Evolutionary conservation across 2,329 filamentous ascomycete genomes (phyloP), one percentile per base, ranked within the genome.

Genomic region (Neopestalotiopsis sp.): DNA sequence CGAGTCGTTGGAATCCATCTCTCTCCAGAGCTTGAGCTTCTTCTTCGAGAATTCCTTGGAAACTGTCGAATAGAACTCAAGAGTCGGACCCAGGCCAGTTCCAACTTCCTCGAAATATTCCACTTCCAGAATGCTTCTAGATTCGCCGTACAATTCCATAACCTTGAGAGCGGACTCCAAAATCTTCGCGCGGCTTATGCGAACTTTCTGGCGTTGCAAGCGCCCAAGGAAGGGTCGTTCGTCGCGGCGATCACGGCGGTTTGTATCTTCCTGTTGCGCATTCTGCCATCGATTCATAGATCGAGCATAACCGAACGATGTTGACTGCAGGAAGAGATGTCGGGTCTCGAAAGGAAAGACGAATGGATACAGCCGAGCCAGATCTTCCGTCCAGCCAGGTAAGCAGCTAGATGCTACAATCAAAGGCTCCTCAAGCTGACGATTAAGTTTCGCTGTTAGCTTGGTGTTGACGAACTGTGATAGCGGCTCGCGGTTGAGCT

Each of bases 71-170:
- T 99, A 99, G 79, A 99, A 99, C 78, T 99, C 96, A 14, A 99
- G 87, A 0, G 96, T 99, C 4, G 96, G 96, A 0, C 96, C 96
- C 60, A 99, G 86, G 61, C 96, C 96, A 30, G 97, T 99, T 68
- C 96, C 96, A 28, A 99, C 96, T 81, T 99, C 96, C 76, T 98
- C 96, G 74, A 99, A 99, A 77, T 99, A 99, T 77, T 99, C 97
- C 1, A 99, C 95, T 77, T 99, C 96, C 0, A 99, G 84, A 34
- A 98, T 93, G 78, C 95, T 98, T 69, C 97, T 94, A 1, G 95
- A 97, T n/a, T 94, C 94, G 0, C 96, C 96, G 75, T 99, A 99
- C 2, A 98, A 88, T 75, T 99, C 95, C 95, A 99, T 98, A 38
- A 99, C 96, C 81, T 99, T 99, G 79, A 98, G 86, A 0, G 96